A percentile compares a stretch with the other conserved stretches of the same genome.
Evolutionary conservation across 371 early-diverging fungal species (phyloP).

Genomic region (Lichtheimia ramosa): DNA sequence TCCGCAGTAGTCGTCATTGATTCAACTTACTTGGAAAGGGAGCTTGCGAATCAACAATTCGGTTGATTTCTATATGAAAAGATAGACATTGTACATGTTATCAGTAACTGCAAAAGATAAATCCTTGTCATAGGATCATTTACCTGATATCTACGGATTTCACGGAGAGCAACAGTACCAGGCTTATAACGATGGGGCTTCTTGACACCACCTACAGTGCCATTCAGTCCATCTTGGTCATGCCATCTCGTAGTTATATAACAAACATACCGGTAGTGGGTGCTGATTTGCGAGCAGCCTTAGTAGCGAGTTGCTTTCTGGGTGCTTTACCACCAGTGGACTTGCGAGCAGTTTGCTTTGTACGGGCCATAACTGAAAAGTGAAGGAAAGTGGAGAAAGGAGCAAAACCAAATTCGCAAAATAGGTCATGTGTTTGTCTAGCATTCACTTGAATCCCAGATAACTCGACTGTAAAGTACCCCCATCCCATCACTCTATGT

Average conservation of each 20-base stretch:
- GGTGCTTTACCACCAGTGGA: conserved; percentile 90
- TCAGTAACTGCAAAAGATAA: too few relatives aligned
- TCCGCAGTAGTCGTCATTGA: neutral
- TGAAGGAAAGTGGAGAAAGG: neutral
- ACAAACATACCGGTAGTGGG: conserved; percentile 35
- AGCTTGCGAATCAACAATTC: conserved; percentile 97
- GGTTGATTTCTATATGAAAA: conserved; percentile 71
- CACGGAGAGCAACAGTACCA: conserved; percentile 91
- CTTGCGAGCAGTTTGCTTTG: conserved; percentile 6
- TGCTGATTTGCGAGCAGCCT: conserved; percentile 71
- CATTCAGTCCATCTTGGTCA: too few relatives aligned
- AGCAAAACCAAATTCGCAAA: neutral
- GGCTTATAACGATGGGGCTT: conserved; percentile 87
- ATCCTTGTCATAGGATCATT: neutral
- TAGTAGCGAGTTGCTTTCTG: conserved; percentile 96
- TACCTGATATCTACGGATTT: conserved; percentile 95
- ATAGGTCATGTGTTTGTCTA: too few relatives aligned
- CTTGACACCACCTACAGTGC: conserved; percentile 53
- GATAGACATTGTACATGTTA: neutral
- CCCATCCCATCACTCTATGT: too few relatives aligned
- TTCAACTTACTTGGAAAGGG: conserved; percentile 82
- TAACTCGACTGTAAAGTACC: too few relatives aligned
- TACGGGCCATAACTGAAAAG: conserved; percentile 1
- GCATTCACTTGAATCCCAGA: too few relatives aligned
- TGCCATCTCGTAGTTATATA: neutral